phyloP scores from a whole-genome alignment of 2,329 filamentous ascomycete species.

The Gremmenia infestans region DNA sequence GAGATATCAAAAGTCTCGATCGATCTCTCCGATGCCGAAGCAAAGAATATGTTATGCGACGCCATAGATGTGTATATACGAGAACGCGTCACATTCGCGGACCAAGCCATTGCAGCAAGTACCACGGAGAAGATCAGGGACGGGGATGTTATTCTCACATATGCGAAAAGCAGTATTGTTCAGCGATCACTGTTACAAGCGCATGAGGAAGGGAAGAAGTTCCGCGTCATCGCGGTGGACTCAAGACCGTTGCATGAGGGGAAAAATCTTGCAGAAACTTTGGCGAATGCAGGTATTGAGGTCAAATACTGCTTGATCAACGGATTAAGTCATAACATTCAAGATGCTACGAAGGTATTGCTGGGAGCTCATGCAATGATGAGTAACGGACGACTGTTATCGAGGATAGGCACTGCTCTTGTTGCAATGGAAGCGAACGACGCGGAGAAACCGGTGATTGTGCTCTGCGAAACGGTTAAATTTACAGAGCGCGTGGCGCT shows the following conservation, averaged over 20 bases:
- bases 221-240: slow-evolving; percentile 83
- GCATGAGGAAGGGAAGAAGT: slow-evolving; percentile 62
- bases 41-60: slow-evolving; percentile 72
- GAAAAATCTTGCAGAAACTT: slow-evolving; percentile 63
- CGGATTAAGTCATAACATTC: slow-evolving; percentile 69
- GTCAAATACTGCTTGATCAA: slow-evolving; percentile 81
- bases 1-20: slow-evolving; percentile 88
- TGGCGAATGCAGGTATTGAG: slow-evolving; percentile 63
- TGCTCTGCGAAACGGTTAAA: slow-evolving; percentile 92
- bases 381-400: slow-evolving; percentile 88
- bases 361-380: slow-evolving; percentile 93
- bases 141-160: slow-evolving; percentile 81
- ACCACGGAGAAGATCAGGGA: slow-evolving; percentile 71
- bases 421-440: slow-evolving; percentile 79
- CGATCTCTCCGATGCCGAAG: slow-evolving; percentile 72
- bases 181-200: slow-evolving; percentile 76
- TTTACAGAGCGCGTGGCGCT: slow-evolving; percentile 86
- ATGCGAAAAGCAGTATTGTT: slow-evolving; percentile 79
- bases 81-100: slow-evolving; percentile 83
- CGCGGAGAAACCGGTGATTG: slow-evolving; percentile 73
- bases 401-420: slow-evolving; percentile 78
- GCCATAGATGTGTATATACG: slow-evolving; percentile 86
- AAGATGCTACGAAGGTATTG: slow-evolving; percentile 58
- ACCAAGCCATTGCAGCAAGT: slow-evolving; percentile 75
- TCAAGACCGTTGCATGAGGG: slow-evolving; percentile 66